phyloP scores from a whole-genome alignment of 257 asterid species.

The Solanum ossicruentum region DNA sequence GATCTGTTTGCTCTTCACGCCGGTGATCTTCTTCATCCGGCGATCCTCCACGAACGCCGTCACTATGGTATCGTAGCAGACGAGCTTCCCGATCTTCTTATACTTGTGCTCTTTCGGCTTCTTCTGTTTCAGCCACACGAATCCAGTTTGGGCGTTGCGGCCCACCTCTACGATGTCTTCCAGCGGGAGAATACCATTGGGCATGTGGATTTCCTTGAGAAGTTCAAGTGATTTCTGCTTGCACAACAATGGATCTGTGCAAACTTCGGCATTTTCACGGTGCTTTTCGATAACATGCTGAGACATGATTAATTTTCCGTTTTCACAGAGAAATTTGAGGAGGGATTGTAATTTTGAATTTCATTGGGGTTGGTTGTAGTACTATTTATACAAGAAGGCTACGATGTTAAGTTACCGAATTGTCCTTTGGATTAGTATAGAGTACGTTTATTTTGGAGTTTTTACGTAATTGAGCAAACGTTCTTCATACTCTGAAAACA shows the following conservation, averaged over 20 bases:
- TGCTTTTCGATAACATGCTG: constrained; percentile 25
- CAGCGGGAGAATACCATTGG: constrained; percentile 60
- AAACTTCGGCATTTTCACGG: constrained; percentile 51
- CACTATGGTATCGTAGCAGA: constrained; percentile 51
- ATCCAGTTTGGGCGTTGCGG: constrained; percentile 39
- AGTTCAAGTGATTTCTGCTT: constrained; percentile 51
- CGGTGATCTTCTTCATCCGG: constrained; percentile 54
- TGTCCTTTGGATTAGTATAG: not conserved
- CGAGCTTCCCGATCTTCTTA: constrained; percentile 34
- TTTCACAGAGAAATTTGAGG: not conserved
- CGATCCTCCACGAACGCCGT: constrained; percentile 59
- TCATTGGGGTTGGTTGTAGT: not conserved
- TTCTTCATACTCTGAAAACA: no score
- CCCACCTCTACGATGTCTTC: constrained; percentile 58
- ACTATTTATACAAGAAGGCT: not conserved
- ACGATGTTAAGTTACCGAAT: not conserved
- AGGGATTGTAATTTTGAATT: not conserved
- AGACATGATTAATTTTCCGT: not conserved
- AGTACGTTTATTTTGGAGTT: not conserved
- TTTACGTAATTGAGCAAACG: not conserved
- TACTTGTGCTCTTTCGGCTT: constrained; percentile 45
- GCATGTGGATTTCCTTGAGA: constrained; percentile 47
- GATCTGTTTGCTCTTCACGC: constrained; percentile 76
- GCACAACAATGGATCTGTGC: constrained; percentile 43
- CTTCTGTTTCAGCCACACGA: constrained; percentile 68